Percentiles rank a stretch among this genome's conserved stretches.
These are phyloP conservation scores for Lojkania enalia DNA, from an alignment of 2,329 filamentous ascomycete genomes.

Conservation along the genomic window DNA sequence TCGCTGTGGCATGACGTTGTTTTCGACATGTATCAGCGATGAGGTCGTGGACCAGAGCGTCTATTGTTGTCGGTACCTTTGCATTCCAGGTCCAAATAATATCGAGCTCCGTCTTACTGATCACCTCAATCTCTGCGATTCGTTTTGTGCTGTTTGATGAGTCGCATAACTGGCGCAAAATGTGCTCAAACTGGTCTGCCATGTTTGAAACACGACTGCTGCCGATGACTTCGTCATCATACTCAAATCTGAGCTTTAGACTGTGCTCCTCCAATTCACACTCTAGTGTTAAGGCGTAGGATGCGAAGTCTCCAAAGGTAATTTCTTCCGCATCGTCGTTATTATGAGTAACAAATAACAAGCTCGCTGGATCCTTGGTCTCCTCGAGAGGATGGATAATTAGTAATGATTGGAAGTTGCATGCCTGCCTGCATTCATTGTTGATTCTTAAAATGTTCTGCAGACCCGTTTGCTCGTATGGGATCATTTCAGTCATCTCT, in stretches of 20 bases:
- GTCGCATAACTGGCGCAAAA: conserved; percentile 8
- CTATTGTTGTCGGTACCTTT: conserved; percentile 7
- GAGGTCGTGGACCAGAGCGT: conserved; percentile 7
- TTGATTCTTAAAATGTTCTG: conserved; percentile 19
- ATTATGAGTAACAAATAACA: background rate
- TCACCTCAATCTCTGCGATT: conserved; percentile 8
- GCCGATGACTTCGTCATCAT: conserved; percentile 11
- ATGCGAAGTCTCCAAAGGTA: background rate
- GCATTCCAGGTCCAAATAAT: conserved; percentile 8
- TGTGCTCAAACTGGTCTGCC: conserved; percentile 8
- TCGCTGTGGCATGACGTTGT: conserved; percentile 8
- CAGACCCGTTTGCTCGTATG: conserved; percentile 2
- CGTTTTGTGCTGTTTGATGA: conserved; percentile 9
- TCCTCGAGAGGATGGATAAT: conserved; percentile 50
- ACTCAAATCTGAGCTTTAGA: background rate
- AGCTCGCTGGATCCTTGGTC: background rate
- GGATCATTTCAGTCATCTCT: conserved; percentile 24
- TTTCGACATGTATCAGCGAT: conserved; percentile 7
- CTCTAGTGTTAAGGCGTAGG: background rate
- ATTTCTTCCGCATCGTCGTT: background rate
- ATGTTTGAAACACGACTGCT: conserved; percentile 16
- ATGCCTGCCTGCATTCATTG: conserved; percentile 56
- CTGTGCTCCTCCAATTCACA: background rate
- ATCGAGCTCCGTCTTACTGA: conserved; percentile 43
- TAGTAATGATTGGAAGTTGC: conserved; percentile 56